phyloP scores from a whole-genome alignment of 176 grass and related monocot species.

The Lolium rigidum region DNA sequence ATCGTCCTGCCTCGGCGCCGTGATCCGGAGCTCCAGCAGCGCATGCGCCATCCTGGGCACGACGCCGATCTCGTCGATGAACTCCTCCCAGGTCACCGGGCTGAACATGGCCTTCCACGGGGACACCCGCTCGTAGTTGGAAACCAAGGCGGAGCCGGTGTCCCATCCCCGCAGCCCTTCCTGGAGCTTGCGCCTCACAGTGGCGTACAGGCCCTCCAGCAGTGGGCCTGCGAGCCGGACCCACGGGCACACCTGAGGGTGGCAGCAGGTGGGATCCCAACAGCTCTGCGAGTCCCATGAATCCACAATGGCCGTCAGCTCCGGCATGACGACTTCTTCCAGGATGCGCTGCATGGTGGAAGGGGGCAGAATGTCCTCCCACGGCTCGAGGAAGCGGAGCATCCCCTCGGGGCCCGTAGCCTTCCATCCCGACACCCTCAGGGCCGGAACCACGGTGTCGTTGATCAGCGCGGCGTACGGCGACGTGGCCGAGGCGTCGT shows the following conservation, averaged over 20 bases:
- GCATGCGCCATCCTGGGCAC: constrained; percentile 50
- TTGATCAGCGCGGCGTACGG: constrained; percentile 66
- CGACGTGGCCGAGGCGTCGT: constrained; percentile 49
- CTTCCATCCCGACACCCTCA: constrained; percentile 47
- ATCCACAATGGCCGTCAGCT: constrained; percentile 51
- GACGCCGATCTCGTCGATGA: constrained; percentile 45
- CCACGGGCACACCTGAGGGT: constrained; percentile 63
- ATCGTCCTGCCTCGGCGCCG: constrained; percentile 43
- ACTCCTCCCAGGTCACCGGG: constrained; percentile 51
- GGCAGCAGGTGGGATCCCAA: constrained; percentile 43
- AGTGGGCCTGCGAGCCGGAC: constrained; percentile 48
- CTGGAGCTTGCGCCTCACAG: constrained; percentile 59
- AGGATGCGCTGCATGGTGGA: constrained; percentile 50
- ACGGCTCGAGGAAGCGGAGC: constrained; percentile 60
- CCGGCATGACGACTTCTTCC: constrained; percentile 62
- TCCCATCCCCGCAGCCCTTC: constrained; percentile 47
- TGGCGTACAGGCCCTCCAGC: constrained; percentile 46
- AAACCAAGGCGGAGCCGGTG: constrained; percentile 36
- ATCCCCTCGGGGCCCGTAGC: constrained; percentile 58
- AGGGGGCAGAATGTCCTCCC: constrained; percentile 57
- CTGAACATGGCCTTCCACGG: constrained; percentile 74
- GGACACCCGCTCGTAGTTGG: constrained; percentile 47
- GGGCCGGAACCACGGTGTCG: constrained; percentile 48
- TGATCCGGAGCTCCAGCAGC: constrained; percentile 50
- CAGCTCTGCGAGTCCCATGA: constrained; percentile 60